phyloP scores from a whole-genome alignment of 2,329 filamentous ascomycete genomes.

The Ilyonectria mors-panacis region DNA sequence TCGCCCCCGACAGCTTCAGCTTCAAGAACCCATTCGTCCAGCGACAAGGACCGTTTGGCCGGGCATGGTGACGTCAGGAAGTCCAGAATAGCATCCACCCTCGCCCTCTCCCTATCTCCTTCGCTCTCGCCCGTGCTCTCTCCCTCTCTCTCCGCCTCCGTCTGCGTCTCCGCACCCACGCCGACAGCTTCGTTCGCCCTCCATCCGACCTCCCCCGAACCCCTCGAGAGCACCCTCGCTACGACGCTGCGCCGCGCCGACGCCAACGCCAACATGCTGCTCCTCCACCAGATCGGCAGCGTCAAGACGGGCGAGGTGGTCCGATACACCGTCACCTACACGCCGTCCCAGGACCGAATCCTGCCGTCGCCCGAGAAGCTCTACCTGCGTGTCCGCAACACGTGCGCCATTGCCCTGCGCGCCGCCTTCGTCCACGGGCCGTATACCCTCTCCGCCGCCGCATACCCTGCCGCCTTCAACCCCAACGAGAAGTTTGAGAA shows the following conservation, averaged over 20 bases:
- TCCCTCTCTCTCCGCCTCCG: constrained; percentile 15
- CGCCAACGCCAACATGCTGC: constrained; percentile 75
- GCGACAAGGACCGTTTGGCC: constrained; percentile 21
- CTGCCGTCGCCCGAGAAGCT: constrained; percentile 86
- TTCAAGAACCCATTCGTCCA: not conserved
- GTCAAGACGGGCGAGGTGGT: constrained; percentile 96
- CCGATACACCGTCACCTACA: constrained; percentile 93
- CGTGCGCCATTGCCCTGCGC: constrained; percentile 88
- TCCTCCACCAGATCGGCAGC: constrained; percentile 90
- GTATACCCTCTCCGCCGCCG: constrained; percentile 89
- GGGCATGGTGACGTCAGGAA: constrained; percentile 48
- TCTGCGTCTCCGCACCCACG: constrained; percentile 22
- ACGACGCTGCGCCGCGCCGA: constrained; percentile 27
- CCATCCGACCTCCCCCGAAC: constrained; percentile 15
- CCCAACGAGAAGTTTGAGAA: constrained; percentile 84
- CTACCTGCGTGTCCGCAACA: constrained; percentile 91
- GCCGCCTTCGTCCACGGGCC: constrained; percentile 97
- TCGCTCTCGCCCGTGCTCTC: constrained; percentile 17
- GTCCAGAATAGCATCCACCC: constrained; percentile 29
- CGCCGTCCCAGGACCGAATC: constrained; percentile 89
- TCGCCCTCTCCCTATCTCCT: constrained; percentile 17
- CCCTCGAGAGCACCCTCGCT: constrained; percentile 22
- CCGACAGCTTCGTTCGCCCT: constrained; percentile 25
- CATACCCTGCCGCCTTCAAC: constrained; percentile 87
- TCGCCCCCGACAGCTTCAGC: not conserved